Base-by-base conservation (phyloP, 2,329 filamentous ascomycete genomes). In the Coniochaeta sp. region DNA sequence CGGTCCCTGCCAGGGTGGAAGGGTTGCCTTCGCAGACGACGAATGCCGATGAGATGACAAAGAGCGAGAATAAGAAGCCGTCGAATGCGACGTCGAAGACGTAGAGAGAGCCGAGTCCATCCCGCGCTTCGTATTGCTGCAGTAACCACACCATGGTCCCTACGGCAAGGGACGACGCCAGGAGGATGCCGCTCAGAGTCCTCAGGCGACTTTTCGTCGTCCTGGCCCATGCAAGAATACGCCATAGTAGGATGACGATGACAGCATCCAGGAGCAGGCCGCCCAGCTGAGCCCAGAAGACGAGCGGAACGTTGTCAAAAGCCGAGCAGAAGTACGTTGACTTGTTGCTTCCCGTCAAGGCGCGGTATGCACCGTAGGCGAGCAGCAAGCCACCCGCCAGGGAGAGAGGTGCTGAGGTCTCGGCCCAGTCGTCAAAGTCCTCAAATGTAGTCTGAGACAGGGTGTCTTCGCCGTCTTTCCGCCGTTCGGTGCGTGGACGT, bases 251-350 rank as follows among this genome's bases (percentile, higher is more conserved):
- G n/a, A 81, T 66, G 22, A 79, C 65, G 58, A 83, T 77, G 42
- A 69, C 60, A 7, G 76, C 74, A 63, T 85, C 81, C 5, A 81
- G 69, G 24, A 75, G 61, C 19, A 84, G 67, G 0, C 79, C 78
- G 1, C 74, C 19, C 55, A 75, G 71, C 62, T 84, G 82, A 7
- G 79, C 64, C n/a, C 72, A 62, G 0, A 78, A 63, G 1, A 77
- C 69, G 19, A 68, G 68, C 4, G 69, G 65, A 3, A 68, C 68
- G 57, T 70, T 75, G 59, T 82, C 80, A 16, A 74, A 62, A 4
- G 72, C 63, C 19, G 81, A 79, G 65, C 82, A 85, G 60, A 83
- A 76, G 60, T 79, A 82, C 0, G 79, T 81, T 14, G 81, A 83
- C n/a, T 66, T 70, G 19, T 68, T 66, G 3, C 71, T 70, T n/a